These are phyloP conservation scores for Zasmidium cellare DNA, from an alignment of 2,329 filamentous ascomycete species.

Conservation along the genomic window DNA sequence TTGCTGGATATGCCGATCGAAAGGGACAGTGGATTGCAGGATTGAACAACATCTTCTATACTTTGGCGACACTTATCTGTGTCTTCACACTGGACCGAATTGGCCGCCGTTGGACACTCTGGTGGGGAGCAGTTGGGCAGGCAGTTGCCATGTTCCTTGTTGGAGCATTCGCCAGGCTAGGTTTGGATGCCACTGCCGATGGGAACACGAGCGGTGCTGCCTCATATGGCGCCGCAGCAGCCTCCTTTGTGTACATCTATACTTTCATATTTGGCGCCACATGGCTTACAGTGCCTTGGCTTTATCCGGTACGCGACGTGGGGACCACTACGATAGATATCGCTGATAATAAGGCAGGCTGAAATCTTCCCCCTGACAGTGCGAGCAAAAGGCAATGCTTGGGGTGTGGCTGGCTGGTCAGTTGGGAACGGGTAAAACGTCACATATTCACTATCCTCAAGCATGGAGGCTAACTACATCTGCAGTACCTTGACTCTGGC, in stretches of 20 bases:
- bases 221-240: slow-evolving; percentile 52
- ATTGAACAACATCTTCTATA: slow-evolving; percentile 41
- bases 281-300: slow-evolving; percentile 57
- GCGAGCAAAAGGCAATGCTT: slow-evolving; percentile 72
- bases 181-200: slow-evolving; percentile 26
- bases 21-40: slow-evolving; percentile 44
- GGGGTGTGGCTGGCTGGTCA: slow-evolving; percentile 73
- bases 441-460: too few relatives aligned
- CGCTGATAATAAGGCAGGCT: too few relatives aligned
- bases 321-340: too few relatives aligned
- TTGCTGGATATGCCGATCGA: slow-evolving; percentile 33
- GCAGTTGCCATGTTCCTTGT: slow-evolving; percentile 36
- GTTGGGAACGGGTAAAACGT: slow-evolving; percentile 67
- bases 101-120: slow-evolving; percentile 34
- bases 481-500: slow-evolving; percentile 31
- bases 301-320: too few relatives aligned
- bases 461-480: too few relatives aligned
- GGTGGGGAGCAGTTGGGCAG: slow-evolving; percentile 37
- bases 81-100: slow-evolving; percentile 39
- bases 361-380: slow-evolving; percentile 71
- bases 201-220: slow-evolving; percentile 21
- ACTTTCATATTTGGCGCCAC: slow-evolving; percentile 65
- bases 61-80: slow-evolving; percentile 35
- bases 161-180: slow-evolving; percentile 33
- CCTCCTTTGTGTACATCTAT: slow-evolving; percentile 70